Conservation (phyloP, 495 filamentous ascomycete species). For the Aspergillus indologenus region DNA sequence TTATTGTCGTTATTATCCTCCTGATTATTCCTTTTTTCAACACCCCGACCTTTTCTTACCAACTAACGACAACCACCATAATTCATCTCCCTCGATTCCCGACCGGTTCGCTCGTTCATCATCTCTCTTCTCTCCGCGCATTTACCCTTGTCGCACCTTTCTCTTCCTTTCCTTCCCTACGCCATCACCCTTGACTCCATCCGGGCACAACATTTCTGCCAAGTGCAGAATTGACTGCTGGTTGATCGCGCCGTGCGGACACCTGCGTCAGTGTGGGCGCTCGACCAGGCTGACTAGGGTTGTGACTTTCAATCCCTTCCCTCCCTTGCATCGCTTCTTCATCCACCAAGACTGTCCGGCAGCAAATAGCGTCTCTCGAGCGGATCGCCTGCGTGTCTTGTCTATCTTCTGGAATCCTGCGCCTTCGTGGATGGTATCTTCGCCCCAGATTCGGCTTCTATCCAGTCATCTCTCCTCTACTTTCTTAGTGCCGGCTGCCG, state of each 20-base stretch:
- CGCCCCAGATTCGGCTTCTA: slow-evolving; percentile 24
- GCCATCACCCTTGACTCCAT: slow-evolving; percentile 2
- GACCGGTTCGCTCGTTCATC: neutral
- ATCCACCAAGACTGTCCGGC: slow-evolving; percentile 10
- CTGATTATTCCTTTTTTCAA: slow-evolving; percentile 11
- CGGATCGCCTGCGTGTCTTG: slow-evolving; percentile 22
- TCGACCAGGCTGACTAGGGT: slow-evolving; percentile 25
- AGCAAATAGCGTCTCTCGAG: slow-evolving; percentile 20
- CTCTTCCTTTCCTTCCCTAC: slow-evolving; percentile 1
- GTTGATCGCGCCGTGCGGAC: slow-evolving; percentile 31
- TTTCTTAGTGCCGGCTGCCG: slow-evolving; percentile 13
- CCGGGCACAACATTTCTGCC: slow-evolving; percentile 28
- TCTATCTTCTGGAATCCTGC: slow-evolving; percentile 16
- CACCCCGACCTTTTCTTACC: neutral
- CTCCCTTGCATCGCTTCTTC: slow-evolving; percentile 33
- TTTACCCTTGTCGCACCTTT: slow-evolving; percentile 4
- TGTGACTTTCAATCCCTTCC: slow-evolving; percentile 31
- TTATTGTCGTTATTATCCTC: slow-evolving; percentile 11
- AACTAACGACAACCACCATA: neutral
- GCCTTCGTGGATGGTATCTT: slow-evolving; percentile 17
- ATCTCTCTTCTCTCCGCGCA: neutral
- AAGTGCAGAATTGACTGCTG: slow-evolving; percentile 22
- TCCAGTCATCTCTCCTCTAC: slow-evolving; percentile 13
- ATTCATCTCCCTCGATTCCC: neutral
- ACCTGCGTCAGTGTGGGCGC: slow-evolving; percentile 31